Evolutionary conservation across 768 basidiomycete species (phyloP).

Genomic region (Termitomyces titanicus): DNA sequence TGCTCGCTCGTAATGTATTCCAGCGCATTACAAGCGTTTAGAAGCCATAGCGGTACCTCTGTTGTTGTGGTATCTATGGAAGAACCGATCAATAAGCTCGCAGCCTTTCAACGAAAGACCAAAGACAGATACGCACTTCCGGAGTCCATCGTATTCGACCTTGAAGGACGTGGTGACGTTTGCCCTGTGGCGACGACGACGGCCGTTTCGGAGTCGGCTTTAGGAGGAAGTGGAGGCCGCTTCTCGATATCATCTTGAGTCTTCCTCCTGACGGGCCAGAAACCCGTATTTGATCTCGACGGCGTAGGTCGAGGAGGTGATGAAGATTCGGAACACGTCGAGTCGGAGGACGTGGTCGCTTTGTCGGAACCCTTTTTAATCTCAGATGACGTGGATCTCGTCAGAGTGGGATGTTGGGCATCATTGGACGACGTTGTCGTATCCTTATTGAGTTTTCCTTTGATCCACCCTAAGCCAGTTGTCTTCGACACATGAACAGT

Average conservation of each 20-base stretch:
- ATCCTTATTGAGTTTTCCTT: constrained; percentile 41
- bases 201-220: constrained; percentile 21
- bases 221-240: constrained; percentile 25
- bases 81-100: background rate
- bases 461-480: constrained; percentile 22
- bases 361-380: constrained; percentile 8
- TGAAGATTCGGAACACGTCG: constrained; percentile 9
- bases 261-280: constrained; percentile 19
- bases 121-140: constrained; percentile 12
- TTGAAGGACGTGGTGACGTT: constrained; percentile 8
- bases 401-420: constrained; percentile 10
- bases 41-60: constrained; percentile 70
- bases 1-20: constrained; percentile 74
- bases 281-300: constrained; percentile 18
- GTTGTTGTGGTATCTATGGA: constrained; percentile 35
- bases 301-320: constrained; percentile 6
- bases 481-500: constrained; percentile 29
- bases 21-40: constrained; percentile 74
- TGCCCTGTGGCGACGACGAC: constrained; percentile 8
- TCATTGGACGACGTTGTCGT: constrained; percentile 3
- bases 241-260: constrained; percentile 23
- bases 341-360: background rate
- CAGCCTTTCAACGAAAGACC: background rate
- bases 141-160: constrained; percentile 15
- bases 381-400: constrained; percentile 9